These are phyloP conservation scores for Trypanosomatidae sp. DNA, from an alignment of 208 protist genomes.

Conservation along the genomic window DNA sequence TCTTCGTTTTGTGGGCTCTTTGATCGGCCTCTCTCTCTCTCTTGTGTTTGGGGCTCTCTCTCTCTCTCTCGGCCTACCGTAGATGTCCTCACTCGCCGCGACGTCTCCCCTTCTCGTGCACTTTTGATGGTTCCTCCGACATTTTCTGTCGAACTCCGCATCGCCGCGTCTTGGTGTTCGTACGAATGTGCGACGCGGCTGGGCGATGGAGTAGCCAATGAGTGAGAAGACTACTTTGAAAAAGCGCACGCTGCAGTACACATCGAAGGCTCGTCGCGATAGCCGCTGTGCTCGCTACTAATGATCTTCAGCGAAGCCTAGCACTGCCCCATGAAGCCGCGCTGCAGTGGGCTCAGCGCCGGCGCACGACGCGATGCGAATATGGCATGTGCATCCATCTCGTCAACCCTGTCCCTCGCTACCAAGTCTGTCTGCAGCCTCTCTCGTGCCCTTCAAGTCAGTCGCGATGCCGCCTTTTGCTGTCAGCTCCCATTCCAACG, in stretches of 20 bases:
- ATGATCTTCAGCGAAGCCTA: not conserved
- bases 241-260: not conserved
- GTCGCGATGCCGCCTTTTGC: not conserved
- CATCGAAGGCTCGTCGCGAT: not conserved
- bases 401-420: not conserved
- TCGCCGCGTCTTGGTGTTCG: not conserved
- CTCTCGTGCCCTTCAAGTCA: not conserved
- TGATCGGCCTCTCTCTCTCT: not conserved
- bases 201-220: not conserved
- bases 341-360: not conserved
- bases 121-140: too few species aligned
- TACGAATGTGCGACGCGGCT: not conserved
- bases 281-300: not conserved
- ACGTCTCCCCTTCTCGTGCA: not conserved
- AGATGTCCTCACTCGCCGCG: slow-evolving; percentile 2
- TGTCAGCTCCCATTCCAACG: not conserved
- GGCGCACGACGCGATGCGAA: not conserved
- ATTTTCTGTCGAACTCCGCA: not conserved
- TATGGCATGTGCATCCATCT: too few species aligned
- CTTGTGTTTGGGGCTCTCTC: not conserved
- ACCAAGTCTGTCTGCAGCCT: not conserved
- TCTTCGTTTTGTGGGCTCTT: slow-evolving; percentile 5
- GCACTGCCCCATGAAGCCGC: not conserved
- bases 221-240: not conserved
- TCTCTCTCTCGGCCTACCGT: not conserved